A percentile compares a stretch with the other conserved stretches of the same genome.
Evolutionary conservation across 208 protist genomes (phyloP).

Genomic region (Trypanosoma scelopori): DNA sequence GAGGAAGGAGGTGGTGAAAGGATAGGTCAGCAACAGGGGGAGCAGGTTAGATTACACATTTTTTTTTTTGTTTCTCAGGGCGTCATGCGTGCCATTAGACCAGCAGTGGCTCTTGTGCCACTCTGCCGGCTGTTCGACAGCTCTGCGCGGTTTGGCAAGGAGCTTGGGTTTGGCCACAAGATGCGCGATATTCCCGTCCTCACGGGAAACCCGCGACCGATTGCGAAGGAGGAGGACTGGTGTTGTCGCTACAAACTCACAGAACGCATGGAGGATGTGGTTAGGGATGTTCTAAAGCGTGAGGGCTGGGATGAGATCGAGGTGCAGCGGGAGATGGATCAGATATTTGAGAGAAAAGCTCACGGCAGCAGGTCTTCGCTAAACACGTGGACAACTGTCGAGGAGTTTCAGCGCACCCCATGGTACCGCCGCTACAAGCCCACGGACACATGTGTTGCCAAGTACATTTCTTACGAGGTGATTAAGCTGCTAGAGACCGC

Average conservation of each 20-base stretch:
- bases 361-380: slow-evolving; percentile 65
- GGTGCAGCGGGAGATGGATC: slow-evolving; percentile 74
- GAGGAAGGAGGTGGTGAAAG: too few species aligned
- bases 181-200: slow-evolving; percentile 89
- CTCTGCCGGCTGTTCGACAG: slow-evolving; percentile 54
- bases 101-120: slow-evolving; percentile 4
- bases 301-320: slow-evolving; percentile 65
- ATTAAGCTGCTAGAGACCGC: slow-evolving; percentile 80
- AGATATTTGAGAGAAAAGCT: slow-evolving; percentile 79
- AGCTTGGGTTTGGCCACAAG: slow-evolving; percentile 82
- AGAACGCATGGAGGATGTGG: slow-evolving; percentile 84
- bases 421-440: slow-evolving; percentile 89
- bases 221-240: slow-evolving; percentile 80
- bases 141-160: slow-evolving; percentile 68
- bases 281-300: slow-evolving; percentile 66
- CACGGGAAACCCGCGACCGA: slow-evolving; percentile 78
- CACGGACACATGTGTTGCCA: slow-evolving; percentile 69
- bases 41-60: too few species aligned
- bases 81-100: slow-evolving; percentile 13
- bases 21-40: too few species aligned
- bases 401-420: slow-evolving; percentile 89
- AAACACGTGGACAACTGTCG: slow-evolving; percentile 87
- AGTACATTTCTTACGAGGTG: slow-evolving; percentile 89
- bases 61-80: slow-evolving; percentile 1
- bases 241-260: slow-evolving; percentile 79